Conservation (phyloP, 2,329 filamentous ascomycete species). For the Paraphaeosphaeria minitans region DNA sequence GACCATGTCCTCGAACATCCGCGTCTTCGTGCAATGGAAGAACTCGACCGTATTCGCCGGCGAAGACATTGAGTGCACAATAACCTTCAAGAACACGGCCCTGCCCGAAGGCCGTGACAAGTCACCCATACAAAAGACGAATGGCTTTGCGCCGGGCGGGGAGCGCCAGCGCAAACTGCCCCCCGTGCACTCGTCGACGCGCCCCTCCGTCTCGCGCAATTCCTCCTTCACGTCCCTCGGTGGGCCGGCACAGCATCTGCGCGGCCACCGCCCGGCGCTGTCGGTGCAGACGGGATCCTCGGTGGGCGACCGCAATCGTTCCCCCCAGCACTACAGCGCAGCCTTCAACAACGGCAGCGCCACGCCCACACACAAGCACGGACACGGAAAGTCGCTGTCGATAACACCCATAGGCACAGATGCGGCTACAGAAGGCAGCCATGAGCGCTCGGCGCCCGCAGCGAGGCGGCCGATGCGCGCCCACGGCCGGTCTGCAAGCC, state of each 20-base stretch:
- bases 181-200: conserved; percentile 43
- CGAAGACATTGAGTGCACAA: conserved; percentile 92
- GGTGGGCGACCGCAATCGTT: conserved; percentile 28
- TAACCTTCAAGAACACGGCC: conserved; percentile 90
- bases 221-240: conserved; percentile 42
- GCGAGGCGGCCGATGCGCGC: conserved; percentile 60
- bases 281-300: conserved; percentile 60
- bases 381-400: conserved; percentile 54
- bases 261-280: conserved; percentile 70
- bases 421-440: conserved; percentile 36
- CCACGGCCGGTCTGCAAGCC: conserved; percentile 79
- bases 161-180: conserved; percentile 48
- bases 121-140: conserved; percentile 38
- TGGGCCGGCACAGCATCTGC: conserved; percentile 42
- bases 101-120: conserved; percentile 50
- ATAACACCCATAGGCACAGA: conserved; percentile 57
- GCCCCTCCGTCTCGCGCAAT: conserved; percentile 43
- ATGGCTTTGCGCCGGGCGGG: conserved; percentile 43
- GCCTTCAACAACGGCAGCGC: conserved; percentile 33
- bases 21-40: conserved; percentile 94
- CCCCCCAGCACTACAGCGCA: conserved; percentile 29
- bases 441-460: conserved; percentile 30
- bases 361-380: conserved; percentile 42
- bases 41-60: conserved; percentile 94
- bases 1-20: conserved; percentile 68